Conservation (phyloP, 2,329 filamentous ascomycete species). For the Penicillium aurantiogriseum region DNA sequence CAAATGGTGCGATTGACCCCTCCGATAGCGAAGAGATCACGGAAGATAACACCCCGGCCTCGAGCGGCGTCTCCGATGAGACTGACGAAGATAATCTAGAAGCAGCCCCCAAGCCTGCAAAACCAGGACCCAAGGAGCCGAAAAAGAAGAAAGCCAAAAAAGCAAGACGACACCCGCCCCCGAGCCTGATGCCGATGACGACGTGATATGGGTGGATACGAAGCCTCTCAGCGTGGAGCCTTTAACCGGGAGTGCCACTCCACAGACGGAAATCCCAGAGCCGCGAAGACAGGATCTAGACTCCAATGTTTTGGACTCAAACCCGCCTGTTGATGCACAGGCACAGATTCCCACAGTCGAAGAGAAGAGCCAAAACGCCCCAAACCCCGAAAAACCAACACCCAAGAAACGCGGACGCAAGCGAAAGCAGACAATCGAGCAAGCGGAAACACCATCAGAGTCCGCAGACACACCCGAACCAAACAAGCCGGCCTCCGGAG, state of each 20-base stretch:
- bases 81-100: conserved; percentile 6
- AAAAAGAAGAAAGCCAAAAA: conserved; percentile 48
- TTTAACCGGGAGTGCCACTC: not conserved
- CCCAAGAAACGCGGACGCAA: conserved; percentile 47
- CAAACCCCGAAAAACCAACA: conserved; percentile 11
- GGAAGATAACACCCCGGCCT: conserved; percentile 16
- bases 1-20: conserved; percentile 11
- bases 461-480: not conserved
- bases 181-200: conserved; percentile 37
- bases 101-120: conserved; percentile 1
- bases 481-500: not conserved
- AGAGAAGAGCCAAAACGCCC: not conserved
- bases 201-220: conserved; percentile 45
- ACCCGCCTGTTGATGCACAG: not conserved
- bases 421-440: conserved; percentile 37
- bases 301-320: not conserved
- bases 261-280: conserved; percentile 9
- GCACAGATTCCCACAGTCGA: not conserved
- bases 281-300: not conserved
- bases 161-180: conserved; percentile 41
- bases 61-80: conserved; percentile 2
- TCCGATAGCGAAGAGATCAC: conserved; percentile 21
- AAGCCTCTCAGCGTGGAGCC: conserved; percentile 14
- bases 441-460: conserved; percentile 5
- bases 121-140: conserved; percentile 24